Conservation (phyloP, 371 early-diverging fungal species). For the Quaeritorhiza haematococci region DNA sequence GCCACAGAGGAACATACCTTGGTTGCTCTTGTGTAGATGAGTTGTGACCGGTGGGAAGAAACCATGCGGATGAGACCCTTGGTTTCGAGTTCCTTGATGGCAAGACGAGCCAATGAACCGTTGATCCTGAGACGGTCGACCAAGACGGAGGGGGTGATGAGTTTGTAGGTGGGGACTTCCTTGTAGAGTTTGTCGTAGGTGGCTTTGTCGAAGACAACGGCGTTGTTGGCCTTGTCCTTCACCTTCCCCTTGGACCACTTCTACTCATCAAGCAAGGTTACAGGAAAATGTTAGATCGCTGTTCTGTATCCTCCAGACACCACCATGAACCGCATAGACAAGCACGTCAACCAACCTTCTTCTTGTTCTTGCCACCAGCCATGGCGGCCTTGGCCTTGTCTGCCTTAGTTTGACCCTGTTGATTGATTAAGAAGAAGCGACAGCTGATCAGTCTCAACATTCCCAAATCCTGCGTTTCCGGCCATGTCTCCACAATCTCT, state of each 20-base stretch:
- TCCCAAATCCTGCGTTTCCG: too few relatives aligned
- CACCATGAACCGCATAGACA: neutral
- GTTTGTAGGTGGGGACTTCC: conserved; percentile 98
- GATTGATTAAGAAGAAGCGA: too few relatives aligned
- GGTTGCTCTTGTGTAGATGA: conserved; percentile 93
- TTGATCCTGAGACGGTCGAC: conserved; percentile 97
- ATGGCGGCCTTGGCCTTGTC: conserved; percentile 64
- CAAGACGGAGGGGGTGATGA: conserved; percentile 94
- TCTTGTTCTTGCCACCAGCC: conserved; percentile 85
- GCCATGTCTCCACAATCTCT: too few relatives aligned
- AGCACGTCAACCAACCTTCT: conserved; percentile 53
- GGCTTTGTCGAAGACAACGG: conserved; percentile 85
- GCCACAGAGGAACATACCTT: conserved; percentile 34
- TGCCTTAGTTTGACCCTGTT: too few relatives aligned
- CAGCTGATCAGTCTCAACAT: too few relatives aligned
- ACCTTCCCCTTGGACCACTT: conserved; percentile 96
- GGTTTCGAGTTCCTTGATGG: conserved; percentile 85
- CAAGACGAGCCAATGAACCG: conserved; percentile 94
- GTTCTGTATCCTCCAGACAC: neutral
- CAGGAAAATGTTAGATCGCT: neutral
- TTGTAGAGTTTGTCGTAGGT: conserved; percentile 93
- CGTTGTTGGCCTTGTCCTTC: conserved; percentile 96
- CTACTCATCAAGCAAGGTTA: conserved; percentile 38
- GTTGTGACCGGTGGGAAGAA: conserved; percentile 83
- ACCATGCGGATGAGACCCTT: conserved; percentile 90